Base-by-base conservation (phyloP, 805 yeast genomes). In the Candida methanosorbosa region DNA sequence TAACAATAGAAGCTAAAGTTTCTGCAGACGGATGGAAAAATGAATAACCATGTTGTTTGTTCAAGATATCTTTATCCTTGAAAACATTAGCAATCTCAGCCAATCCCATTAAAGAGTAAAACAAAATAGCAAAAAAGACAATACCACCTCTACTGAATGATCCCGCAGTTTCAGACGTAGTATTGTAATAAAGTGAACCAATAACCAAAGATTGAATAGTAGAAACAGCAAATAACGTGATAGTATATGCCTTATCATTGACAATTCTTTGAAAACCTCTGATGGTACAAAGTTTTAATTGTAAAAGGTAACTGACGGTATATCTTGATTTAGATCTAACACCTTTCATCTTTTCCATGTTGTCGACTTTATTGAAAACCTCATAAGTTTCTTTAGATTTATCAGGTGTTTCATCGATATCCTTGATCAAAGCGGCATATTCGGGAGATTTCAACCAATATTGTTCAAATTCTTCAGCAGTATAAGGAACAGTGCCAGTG, bases 11-110 rank as follows among this genome's bases (percentile, higher is more conserved):
- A 9, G 80, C 73, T 29, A 78, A 42, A 9, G 79, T 70, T 54
- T 78, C 83, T 18, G 81, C 81, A 17, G 83, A 68, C 14, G 78
- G 75, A 40, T 77, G 71, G 51, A 72, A 76, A 59, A 78, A 60
- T 13, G 79, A 72, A 44, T 73, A 78, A 19, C 77, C 67, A 47
- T 71, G 70, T 48, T 78, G 86, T 50, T 78, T 78, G 44, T 72
- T 75, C 38, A 76, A 64, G 45, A 78, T 75, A 20, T 80, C 75
- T 59, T 81, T 72, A 37, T 70, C 71, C 39, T 72, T 72, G 46
- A 74, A 78, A 37, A 77, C 59, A 9, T 70, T 54, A 47, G 78
- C 65, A 38, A 78, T 72, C 57, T 76, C 84, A 45, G 81, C 76
- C 38, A 77, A 56, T 9, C 79, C 68, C 35, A 79, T 68, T 45